Evolutionary conservation across 495 filamentous ascomycete genomes (phyloP), one percentile per base, ranked within the genome.

Genomic region (Daldinia caldariorum): DNA sequence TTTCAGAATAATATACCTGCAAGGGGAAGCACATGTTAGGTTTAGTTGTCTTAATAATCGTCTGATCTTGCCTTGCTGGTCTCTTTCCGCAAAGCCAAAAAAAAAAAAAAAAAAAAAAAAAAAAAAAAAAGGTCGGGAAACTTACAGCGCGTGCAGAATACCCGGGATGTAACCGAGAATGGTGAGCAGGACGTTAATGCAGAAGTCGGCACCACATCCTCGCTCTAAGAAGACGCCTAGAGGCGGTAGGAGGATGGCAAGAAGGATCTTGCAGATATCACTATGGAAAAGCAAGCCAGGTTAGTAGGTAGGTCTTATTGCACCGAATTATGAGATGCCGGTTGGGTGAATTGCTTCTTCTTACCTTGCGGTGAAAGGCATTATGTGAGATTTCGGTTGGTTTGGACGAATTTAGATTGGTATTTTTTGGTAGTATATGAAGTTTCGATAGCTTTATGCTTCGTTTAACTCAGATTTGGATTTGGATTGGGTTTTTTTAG

Each of bases 221-320:
- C 90, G 88, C 85, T 95, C 91, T 63, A 97, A 87, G 86, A 97
- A 96, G 77, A 97, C 94, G 79, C 93, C 92, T 37, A 97, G 84
- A 69, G 94, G 94, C 41, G 94, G 94, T 56, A 96, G 84, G 83
- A 96, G 81, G 83, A 96, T 84, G 82, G 92, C 91, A 79, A 93
- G 85, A 81, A 95, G 88, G 83, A 94, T 92, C 85, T 94, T 94
- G 90, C 89, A 90, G 84, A 94, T 92, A 74, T 94, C 91, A 79
- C 91, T 93, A 74, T 34, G 45, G 26, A 8, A 1, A 41, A 35
- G 6, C 35, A 57, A 63, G 14, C 54, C 18, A 43, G n/a, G 56
- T 58, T 8, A 62, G 67, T 62, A 38, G 20, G 20, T 29, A 8
- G 34, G 16, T 35, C 65, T 43, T 10, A 12, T 20, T 58, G 47